Conservation (phyloP, 2,329 filamentous ascomycete genomes). For the Arthrobotrys entomopaga region DNA sequence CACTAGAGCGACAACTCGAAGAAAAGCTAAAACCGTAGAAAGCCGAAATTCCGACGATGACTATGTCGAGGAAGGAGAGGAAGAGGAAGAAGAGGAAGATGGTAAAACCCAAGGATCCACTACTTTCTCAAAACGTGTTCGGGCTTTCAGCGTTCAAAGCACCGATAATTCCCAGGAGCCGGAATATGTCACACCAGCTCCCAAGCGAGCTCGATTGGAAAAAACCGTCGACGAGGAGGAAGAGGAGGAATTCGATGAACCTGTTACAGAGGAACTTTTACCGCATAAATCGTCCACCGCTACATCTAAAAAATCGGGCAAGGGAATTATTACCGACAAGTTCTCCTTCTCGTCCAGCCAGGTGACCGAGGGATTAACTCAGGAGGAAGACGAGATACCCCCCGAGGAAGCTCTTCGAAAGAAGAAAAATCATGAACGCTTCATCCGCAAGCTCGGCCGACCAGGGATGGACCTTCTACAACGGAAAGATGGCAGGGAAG, state of each 20-base stretch:
- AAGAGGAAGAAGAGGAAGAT: conserved; percentile 24
- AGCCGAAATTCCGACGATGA: conserved; percentile 14
- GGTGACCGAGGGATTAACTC: neutral
- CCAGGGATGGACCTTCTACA: conserved; percentile 32
- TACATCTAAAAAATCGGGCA: conserved; percentile 15
- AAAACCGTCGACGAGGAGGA: conserved; percentile 14
- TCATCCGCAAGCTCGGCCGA: conserved; percentile 37
- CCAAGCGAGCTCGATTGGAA: conserved; percentile 40
- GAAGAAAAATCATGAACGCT: conserved; percentile 45
- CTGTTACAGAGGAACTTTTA: conserved; percentile 14
- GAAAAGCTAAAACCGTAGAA: conserved; percentile 20
- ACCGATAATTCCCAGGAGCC: conserved; percentile 20
- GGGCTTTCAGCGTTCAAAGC: conserved; percentile 43
- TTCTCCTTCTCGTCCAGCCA: conserved; percentile 47
- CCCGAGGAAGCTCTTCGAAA: conserved; percentile 33
- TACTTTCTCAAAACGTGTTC: conserved; percentile 44
- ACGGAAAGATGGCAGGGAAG: conserved; percentile 59
- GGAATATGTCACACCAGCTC: conserved; percentile 30
- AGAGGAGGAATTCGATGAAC: conserved; percentile 17
- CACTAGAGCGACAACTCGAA: conserved; percentile 8
- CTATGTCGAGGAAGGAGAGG: conserved; percentile 12
- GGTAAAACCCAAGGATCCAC: neutral
- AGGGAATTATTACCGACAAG: conserved; percentile 41
- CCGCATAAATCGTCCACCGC: conserved; percentile 21
- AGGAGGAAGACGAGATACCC: conserved; percentile 28